These are phyloP conservation scores for Lomentospora prolificans DNA, from an alignment of 2,329 filamentous ascomycete species.

Conservation along the genomic window DNA sequence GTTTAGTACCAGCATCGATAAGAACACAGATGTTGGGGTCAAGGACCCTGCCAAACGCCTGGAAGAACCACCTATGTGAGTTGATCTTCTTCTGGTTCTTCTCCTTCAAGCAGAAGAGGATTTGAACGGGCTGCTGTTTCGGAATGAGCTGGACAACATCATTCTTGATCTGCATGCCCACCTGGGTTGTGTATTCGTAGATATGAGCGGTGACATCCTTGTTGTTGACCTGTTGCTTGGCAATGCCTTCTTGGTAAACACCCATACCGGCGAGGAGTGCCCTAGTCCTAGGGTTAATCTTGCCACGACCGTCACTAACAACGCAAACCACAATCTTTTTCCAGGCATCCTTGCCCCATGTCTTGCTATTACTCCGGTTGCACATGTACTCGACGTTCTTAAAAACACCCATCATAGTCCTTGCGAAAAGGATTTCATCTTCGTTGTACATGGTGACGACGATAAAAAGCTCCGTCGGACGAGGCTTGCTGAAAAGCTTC, in stretches of 20 bases:
- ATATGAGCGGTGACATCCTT: constrained; percentile 97
- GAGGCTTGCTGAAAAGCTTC: constrained; percentile 80
- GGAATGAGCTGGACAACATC: constrained; percentile 76
- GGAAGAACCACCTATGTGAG: constrained; percentile 98
- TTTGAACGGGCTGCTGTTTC: constrained; percentile 83
- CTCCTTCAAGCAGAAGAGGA: constrained; percentile 97
- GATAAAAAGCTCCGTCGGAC: constrained; percentile 92
- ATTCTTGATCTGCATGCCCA: constrained; percentile 81
- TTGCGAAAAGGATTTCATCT: constrained; percentile 88
- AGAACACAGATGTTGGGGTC: constrained; percentile 96
- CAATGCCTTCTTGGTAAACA: constrained; percentile 96
- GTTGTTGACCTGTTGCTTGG: constrained; percentile 93
- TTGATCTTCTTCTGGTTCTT: constrained; percentile 99
- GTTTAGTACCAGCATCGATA: constrained; percentile 90
- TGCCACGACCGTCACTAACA: constrained; percentile 91
- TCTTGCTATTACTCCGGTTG: constrained; percentile 83
- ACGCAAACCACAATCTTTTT: constrained; percentile 99
- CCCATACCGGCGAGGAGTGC: constrained; percentile 87
- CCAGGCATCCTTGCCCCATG: constrained; percentile 97
- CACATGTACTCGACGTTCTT: constrained; percentile 99
- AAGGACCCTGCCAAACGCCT: constrained; percentile 84
- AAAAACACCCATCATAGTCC: constrained; percentile 93
- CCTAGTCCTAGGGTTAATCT: constrained; percentile 88
- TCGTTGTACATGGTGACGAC: constrained; percentile 99
- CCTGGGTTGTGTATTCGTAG: constrained; percentile 88